Evolutionary conservation across 1,284 basidiomycete species (phyloP).

Genomic region (Leccinum solheimii): DNA sequence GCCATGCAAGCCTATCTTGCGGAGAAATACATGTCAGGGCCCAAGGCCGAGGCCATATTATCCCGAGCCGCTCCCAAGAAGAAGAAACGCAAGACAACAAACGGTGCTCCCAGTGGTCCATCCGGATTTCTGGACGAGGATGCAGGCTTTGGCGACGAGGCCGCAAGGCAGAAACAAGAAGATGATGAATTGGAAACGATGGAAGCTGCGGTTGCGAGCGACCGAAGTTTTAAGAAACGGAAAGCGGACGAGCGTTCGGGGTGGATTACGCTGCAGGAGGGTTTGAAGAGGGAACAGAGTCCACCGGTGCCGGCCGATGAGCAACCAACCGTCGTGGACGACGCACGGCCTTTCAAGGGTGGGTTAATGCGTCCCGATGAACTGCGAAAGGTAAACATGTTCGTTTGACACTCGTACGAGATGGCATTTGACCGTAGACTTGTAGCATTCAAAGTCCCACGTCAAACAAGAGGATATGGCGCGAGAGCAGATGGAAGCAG

Average conservation of each 20-base stretch:
- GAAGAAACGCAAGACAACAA: conserved; percentile 70
- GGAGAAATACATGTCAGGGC: conserved; percentile 93
- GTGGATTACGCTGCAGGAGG: conserved; percentile 58
- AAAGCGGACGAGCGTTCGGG: conserved; percentile 51
- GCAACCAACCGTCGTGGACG: conserved; percentile 58
- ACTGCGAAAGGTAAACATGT: conserved; percentile 48
- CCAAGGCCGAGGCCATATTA: conserved; percentile 95
- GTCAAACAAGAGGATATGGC: conserved; percentile 42
- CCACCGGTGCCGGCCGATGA: conserved; percentile 66
- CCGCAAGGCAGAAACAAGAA: conserved; percentile 36
- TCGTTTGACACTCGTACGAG: background rate
- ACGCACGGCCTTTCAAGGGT: conserved; percentile 55
- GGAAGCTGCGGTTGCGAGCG: conserved; percentile 65
- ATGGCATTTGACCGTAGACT: conserved; percentile 5
- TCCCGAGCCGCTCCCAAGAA: conserved; percentile 58
- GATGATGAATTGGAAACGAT: conserved; percentile 55
- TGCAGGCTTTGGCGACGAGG: conserved; percentile 56
- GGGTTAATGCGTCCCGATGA: conserved; percentile 75
- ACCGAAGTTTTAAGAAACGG: conserved; percentile 77
- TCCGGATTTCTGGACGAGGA: conserved; percentile 68
- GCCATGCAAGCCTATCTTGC: conserved; percentile 74
- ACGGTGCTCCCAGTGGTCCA: conserved; percentile 32
- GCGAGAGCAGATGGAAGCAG: conserved; percentile 57
- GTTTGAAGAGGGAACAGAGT: conserved; percentile 45
- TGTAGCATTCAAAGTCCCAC: conserved; percentile 43